Percentiles rank a stretch among this genome's conserved stretches.
Evolutionary conservation across 257 asterid species (phyloP).

Genomic region (Rauvolfia tetraphylla): DNA sequence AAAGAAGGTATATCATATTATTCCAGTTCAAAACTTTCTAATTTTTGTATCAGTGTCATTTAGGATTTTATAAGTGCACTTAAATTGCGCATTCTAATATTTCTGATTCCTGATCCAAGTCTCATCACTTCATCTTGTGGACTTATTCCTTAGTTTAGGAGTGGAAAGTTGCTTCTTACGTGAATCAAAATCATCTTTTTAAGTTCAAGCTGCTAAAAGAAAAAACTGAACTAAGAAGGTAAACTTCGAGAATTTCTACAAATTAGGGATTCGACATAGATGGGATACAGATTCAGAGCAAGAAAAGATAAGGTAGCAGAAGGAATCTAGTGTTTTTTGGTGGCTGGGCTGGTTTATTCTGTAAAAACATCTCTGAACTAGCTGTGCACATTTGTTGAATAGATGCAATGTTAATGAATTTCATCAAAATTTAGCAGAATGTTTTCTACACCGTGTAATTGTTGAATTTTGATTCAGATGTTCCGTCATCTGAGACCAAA

Average conservation of each 20-base stretch:
- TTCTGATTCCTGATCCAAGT: neutral
- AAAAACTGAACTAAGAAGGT: neutral
- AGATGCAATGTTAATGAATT: neutral
- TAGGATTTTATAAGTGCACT: neutral
- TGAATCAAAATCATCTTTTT: neutral
- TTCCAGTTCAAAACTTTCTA: neutral
- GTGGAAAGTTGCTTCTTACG: constrained; percentile 7
- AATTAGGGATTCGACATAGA: neutral
- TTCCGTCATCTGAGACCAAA: constrained; percentile 40
- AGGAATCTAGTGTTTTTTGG: neutral
- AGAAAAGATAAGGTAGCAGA: neutral
- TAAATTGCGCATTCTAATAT: neutral
- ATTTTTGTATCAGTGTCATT: neutral
- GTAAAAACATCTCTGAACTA: neutral
- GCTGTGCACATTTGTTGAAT: neutral
- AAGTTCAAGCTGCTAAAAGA: neutral
- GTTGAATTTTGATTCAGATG: constrained; percentile 40
- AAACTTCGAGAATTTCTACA: neutral
- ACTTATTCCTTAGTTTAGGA: neutral
- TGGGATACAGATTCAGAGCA: neutral
- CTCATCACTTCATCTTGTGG: neutral
- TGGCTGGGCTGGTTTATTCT: neutral
- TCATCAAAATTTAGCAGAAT: too few species aligned
- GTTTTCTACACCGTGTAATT: neutral
- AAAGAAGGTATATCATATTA: constrained; percentile 61